phyloP scores from a whole-genome alignment of 805 yeast species.

The Candida morakotiae region DNA sequence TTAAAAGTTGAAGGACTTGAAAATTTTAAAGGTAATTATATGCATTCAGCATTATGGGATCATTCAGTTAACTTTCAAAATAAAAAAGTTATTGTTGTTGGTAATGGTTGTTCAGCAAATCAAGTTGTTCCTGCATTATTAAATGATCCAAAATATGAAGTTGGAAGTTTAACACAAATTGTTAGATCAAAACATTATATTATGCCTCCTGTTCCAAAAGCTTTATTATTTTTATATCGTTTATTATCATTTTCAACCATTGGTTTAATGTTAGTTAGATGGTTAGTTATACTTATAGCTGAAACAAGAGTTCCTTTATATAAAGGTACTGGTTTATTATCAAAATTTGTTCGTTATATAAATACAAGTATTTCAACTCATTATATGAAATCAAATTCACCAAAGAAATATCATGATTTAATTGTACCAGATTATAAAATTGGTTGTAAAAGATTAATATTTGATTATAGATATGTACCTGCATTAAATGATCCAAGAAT shows the following conservation, averaged over 20 bases:
- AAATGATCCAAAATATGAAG: conserved; percentile 16
- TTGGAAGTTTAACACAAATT: conserved; percentile 26
- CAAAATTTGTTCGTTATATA: conserved; percentile 23
- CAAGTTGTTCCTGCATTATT: conserved; percentile 37
- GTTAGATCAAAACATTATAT: conserved; percentile 35
- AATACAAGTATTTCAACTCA: conserved; percentile 15
- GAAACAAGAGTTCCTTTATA: conserved; percentile 35
- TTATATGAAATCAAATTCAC: conserved; percentile 27
- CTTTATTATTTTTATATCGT: conserved; percentile 18
- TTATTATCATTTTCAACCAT: conserved; percentile 17
- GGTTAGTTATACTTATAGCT: conserved; percentile 22
- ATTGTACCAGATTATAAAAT: conserved; percentile 33
- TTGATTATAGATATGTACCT: conserved; percentile 33
- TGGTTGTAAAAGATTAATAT: conserved; percentile 40
- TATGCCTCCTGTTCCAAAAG: conserved; percentile 33
- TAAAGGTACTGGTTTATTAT: conserved; percentile 20
- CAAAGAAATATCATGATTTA: conserved; percentile 27
- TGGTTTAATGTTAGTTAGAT: conserved; percentile 25
- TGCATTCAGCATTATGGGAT: conserved; percentile 40
- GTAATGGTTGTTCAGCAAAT: conserved; percentile 41
- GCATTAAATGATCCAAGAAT: conserved; percentile 26
- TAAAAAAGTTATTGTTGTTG: conserved; percentile 35
- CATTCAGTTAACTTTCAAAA: conserved; percentile 27
- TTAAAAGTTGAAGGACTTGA: conserved; percentile 28
- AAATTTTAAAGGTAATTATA: conserved; percentile 31